Base-by-base conservation (phyloP, 441 rosid species). In the Pelargonium fulgidum region DNA sequence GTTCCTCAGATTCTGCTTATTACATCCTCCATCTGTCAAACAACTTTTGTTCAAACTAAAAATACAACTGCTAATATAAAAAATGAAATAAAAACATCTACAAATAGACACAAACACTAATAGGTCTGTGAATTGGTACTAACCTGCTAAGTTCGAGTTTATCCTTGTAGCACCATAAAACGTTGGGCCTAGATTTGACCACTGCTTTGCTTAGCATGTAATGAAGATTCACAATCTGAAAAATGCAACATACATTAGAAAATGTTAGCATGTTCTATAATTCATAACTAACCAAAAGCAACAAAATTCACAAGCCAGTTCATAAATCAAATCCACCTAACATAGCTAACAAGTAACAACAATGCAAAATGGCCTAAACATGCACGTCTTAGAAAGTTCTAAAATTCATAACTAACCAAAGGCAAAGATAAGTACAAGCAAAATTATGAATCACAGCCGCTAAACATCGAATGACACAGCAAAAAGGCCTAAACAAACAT, bases 111-210 rank as follows among this genome's bases (percentile, higher is more conserved):
- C 42, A 19, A 16, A 52, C 59, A 17, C 9, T 36, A 3, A 66
- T 62, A 50, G 12, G 13, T 45, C 65, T n/a, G 26, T 24, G 36
- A 1, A 62, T 17, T 0, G 10, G 45, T 14, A 62, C 41, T 26
- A 56, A 94, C 99, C 99, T 92, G 98, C 99, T 92, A 74, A 92
- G 84, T 73, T 95, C 98, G 62, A 95, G 93, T 73, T 92, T 88
- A 66, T 92, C 92, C 83, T 82, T 92, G 83, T 90, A 90, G 86
- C 98, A 92, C 98, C 97, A 95, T 66, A 95, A 75, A 72, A 92
- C 93, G 63, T 80, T 80, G 29, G 98, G 89, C 75, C 85, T 85
- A 0, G 93, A 77, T 71, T 90, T 89, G 26, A 80, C 80, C 76
- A 81, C 84, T 19, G 97, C 83, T 78, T 92, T 90, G 68, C 89